Evolutionary conservation across 2,329 filamentous ascomycete species (phyloP).

Genomic region (Colletotrichum somersetense): DNA sequence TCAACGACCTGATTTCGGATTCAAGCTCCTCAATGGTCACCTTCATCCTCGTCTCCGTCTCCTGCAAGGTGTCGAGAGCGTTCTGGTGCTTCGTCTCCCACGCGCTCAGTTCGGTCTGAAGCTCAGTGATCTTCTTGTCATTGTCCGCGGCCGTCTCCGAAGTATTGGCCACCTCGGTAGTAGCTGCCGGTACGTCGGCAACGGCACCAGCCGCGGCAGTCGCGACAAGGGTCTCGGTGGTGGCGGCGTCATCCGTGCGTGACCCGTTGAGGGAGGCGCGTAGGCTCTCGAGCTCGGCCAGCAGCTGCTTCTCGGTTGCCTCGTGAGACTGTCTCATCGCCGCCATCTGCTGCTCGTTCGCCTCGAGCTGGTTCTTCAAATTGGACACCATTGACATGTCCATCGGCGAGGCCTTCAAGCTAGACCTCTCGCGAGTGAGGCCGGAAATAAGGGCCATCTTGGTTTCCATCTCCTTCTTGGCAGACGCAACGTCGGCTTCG

Average conservation of each 20-base stretch:
- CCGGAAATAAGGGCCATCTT: conserved; percentile 98
- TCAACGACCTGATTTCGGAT: conserved; percentile 64
- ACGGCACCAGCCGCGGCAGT: conserved; percentile 30
- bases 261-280: conserved; percentile 62
- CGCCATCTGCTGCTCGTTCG: conserved; percentile 85
- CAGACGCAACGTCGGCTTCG: conserved; percentile 83
- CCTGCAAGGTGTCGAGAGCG: conserved; percentile 77
- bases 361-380: conserved; percentile 88
- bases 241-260: conserved; percentile 3
- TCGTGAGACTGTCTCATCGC: conserved; percentile 79
- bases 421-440: conserved; percentile 91
- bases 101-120: conserved; percentile 77
- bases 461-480: conserved; percentile 95
- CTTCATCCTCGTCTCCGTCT: conserved; percentile 79
- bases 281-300: conserved; percentile 77
- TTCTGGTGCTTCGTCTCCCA: conserved; percentile 84
- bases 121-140: conserved; percentile 70
- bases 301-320: conserved; percentile 80
- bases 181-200: conserved; percentile 37
- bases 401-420: conserved; percentile 84
- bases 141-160: conserved; percentile 56
- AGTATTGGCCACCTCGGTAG: conserved; percentile 44
- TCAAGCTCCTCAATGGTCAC: conserved; percentile 82
- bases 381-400: conserved; percentile 92
- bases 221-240: conserved; percentile 32